A percentile compares a stretch with the other conserved stretches of the same genome.
Conservation (phyloP, 495 filamentous ascomycete species). For the Annulohypoxylon nitens region DNA sequence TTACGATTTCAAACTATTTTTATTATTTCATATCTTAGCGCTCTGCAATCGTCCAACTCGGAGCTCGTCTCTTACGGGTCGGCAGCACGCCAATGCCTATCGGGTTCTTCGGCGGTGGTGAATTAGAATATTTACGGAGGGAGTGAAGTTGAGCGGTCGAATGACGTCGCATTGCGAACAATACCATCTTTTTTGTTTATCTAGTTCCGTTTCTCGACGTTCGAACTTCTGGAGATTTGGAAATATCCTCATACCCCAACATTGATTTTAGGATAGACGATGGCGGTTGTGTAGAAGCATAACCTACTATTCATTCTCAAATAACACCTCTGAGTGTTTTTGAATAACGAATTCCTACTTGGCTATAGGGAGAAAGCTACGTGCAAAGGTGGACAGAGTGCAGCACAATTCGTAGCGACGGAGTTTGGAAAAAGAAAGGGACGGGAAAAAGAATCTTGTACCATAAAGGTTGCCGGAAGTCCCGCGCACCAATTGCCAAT, state of each 20-base stretch:
- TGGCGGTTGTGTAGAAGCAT: constrained; percentile 14
- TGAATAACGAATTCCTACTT: constrained; percentile 30
- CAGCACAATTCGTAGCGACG: constrained; percentile 11
- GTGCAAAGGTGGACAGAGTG: constrained; percentile 19
- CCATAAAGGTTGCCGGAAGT: constrained; percentile 38
- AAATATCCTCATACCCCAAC: constrained; percentile 21
- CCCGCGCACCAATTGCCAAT: constrained; percentile 34
- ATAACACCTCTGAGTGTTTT: constrained; percentile 2
- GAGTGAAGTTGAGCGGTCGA: not conserved
- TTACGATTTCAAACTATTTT: constrained; percentile 38
- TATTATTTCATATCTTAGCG: constrained; percentile 28
- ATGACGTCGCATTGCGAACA: not conserved
- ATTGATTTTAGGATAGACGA: constrained; percentile 1
- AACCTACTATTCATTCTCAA: constrained; percentile 20
- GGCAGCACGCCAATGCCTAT: not conserved
- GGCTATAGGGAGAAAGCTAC: constrained; percentile 21
- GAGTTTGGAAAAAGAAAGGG: constrained; percentile 33
- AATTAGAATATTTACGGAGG: constrained; percentile 18
- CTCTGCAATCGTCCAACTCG: constrained; percentile 20
- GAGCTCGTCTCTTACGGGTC: constrained; percentile 13
- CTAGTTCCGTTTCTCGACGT: not conserved
- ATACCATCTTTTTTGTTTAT: constrained; percentile 1
- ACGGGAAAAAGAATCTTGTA: constrained; percentile 42
- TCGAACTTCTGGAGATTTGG: constrained; percentile 1
- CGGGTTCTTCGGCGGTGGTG: constrained; percentile 1